These are phyloP conservation scores for Alternaria sp. DNA, from an alignment of 2,329 filamentous ascomycete species.

Conservation along the genomic window DNA sequence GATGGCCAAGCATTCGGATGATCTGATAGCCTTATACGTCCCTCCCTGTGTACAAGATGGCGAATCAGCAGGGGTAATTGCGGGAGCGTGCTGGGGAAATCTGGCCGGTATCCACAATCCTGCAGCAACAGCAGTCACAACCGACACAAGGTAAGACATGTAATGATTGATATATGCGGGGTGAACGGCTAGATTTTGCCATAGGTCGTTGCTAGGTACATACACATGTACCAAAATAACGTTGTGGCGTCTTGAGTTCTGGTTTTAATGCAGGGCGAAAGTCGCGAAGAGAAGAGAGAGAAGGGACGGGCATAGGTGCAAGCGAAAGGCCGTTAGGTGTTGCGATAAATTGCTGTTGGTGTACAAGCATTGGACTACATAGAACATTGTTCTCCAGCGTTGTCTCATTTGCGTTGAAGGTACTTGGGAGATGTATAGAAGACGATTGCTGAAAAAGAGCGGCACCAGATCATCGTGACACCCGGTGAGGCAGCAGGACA, in stretches of 20 bases:
- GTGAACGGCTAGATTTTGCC: background rate
- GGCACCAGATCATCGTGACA: background rate
- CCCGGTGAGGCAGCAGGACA: background rate
- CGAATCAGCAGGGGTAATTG: conserved; percentile 4
- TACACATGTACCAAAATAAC: background rate
- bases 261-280: background rate
- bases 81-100: background rate
- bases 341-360: background rate
- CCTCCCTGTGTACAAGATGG: background rate
- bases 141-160: background rate
- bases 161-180: background rate
- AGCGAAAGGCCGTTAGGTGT: background rate
- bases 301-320: background rate
- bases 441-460: background rate
- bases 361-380: background rate
- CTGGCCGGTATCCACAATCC: background rate
- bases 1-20: background rate
- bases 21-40: background rate
- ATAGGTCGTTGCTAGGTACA: background rate
- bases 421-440: background rate
- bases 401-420: background rate
- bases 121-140: conserved; percentile 1
- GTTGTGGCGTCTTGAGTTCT: background rate
- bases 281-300: background rate
- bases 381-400: background rate